Percentiles rank a stretch among this genome's conserved stretches.
Conservation (phyloP, 345 rosid genomes). For the Gynandropsis gynandra region DNA sequence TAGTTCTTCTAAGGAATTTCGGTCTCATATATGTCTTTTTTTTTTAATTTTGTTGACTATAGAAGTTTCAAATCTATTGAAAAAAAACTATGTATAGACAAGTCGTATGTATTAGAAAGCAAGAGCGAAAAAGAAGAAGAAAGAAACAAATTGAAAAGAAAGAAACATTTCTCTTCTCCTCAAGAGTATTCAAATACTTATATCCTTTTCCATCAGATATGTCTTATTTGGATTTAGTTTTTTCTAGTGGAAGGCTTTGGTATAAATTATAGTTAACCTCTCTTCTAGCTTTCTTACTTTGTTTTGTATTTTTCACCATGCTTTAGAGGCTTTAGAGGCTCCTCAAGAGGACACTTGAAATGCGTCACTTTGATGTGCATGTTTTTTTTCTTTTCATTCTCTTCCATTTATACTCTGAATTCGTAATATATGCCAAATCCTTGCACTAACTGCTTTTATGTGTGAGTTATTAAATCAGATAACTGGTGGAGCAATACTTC, state of each 20-base stretch:
- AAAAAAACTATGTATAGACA: too few relatives aligned
- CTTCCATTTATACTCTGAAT: background rate
- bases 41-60: too few relatives aligned
- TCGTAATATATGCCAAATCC: slow-evolving; percentile 1
- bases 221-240: slow-evolving; percentile 7
- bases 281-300: slow-evolving; percentile 11
- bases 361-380: slow-evolving; percentile 99
- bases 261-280: slow-evolving; percentile 5
- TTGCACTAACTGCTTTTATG: too few relatives aligned
- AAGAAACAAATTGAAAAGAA: too few relatives aligned
- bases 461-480: slow-evolving; percentile 41
- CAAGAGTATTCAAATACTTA: too few relatives aligned
- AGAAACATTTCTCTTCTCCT: too few relatives aligned
- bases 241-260: background rate
- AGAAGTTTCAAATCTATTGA: too few relatives aligned
- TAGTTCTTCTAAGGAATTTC: too few relatives aligned
- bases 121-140: too few relatives aligned
- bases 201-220: too few relatives aligned
- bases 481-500: slow-evolving; percentile 96
- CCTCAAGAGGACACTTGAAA: slow-evolving; percentile 93
- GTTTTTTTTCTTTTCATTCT: slow-evolving; percentile 28
- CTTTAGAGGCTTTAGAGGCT: slow-evolving; percentile 76
- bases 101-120: too few relatives aligned
- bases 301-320: slow-evolving; percentile 11
- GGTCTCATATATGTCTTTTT: too few relatives aligned